Conservation (phyloP, 169 alveolate genomes). For the Eimeria falciformis region DNA sequence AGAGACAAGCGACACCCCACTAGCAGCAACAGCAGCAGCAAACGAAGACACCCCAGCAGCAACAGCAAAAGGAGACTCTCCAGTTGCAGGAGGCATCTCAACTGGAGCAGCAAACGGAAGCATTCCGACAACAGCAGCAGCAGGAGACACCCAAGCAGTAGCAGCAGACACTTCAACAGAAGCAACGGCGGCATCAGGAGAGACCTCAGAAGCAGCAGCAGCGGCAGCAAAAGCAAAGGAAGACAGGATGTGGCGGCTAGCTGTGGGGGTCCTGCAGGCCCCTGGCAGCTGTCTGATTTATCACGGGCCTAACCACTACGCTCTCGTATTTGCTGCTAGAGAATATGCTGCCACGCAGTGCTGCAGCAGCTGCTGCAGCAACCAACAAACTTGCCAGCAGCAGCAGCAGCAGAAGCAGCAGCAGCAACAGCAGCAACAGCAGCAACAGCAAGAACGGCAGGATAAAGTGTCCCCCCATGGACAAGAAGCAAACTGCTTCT, state of each 20-base stretch:
- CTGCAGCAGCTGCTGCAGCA: slow-evolving; percentile 29
- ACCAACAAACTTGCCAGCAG: neutral
- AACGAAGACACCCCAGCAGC: neutral
- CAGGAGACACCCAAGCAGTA: neutral
- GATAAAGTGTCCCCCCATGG: neutral
- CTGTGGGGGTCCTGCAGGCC: neutral
- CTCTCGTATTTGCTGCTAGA: slow-evolving; percentile 41
- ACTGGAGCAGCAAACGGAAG: neutral
- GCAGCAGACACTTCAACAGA: neutral
- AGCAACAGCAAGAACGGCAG: slow-evolving; percentile 33
- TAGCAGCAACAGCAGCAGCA: neutral
- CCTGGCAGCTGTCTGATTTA: slow-evolving; percentile 9
- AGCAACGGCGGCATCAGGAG: slow-evolving; percentile 7
- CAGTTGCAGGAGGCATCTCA: too few species aligned
- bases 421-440: slow-evolving; percentile 16
- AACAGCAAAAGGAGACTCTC: neutral
- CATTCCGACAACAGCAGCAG: neutral
- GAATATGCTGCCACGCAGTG: neutral
- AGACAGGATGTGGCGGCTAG: neutral
- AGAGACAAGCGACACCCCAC: neutral
- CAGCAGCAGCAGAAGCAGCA: neutral
- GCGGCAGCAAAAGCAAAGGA: slow-evolving; percentile 2
- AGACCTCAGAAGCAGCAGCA: slow-evolving; percentile 6
- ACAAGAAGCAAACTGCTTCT: too few species aligned
- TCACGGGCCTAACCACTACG: slow-evolving; percentile 46